Percentiles rank a stretch among this genome's conserved stretches.
Evolutionary conservation across 2,329 filamentous ascomycete genomes (phyloP).

Genomic region (Aspergillus eucalypticola): DNA sequence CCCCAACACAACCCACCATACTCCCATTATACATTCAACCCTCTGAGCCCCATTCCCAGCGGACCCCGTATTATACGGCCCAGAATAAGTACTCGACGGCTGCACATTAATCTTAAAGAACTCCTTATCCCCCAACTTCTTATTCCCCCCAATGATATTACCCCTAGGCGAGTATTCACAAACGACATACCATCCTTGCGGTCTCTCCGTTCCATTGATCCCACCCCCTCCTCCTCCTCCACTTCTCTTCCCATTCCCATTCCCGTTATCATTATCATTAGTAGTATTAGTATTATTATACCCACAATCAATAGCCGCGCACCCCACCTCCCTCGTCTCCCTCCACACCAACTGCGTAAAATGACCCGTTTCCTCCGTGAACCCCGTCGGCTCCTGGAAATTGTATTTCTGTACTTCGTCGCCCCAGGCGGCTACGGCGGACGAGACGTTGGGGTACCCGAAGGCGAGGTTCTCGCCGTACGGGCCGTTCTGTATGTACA

Average conservation of each 20-base stretch:
- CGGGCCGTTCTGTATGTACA: constrained; percentile 53
- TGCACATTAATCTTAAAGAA: constrained; percentile 38
- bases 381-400: constrained; percentile 57
- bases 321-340: constrained; percentile 62
- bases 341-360: constrained; percentile 76
- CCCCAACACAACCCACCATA: not conserved
- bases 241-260: constrained; percentile 24
- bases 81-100: constrained; percentile 20
- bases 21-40: not conserved
- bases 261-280: too few species aligned
- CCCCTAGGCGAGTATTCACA: constrained; percentile 71
- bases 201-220: constrained; percentile 5
- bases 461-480: constrained; percentile 75
- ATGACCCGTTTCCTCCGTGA: constrained; percentile 63
- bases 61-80: constrained; percentile 16
- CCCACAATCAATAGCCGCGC: constrained; percentile 48
- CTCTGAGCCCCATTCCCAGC: not conserved
- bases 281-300: constrained; percentile 16
- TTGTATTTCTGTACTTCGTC: constrained; percentile 60
- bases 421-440: constrained; percentile 67
- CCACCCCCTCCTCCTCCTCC: not conserved
- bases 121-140: constrained; percentile 22
- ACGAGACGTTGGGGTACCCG: constrained; percentile 62
- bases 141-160: constrained; percentile 53
- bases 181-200: constrained; percentile 64